Percentiles rank a stretch among this genome's conserved stretches.
phyloP scores from a whole-genome alignment of 768 basidiomycete species.

The Termitomyces sp. region DNA sequence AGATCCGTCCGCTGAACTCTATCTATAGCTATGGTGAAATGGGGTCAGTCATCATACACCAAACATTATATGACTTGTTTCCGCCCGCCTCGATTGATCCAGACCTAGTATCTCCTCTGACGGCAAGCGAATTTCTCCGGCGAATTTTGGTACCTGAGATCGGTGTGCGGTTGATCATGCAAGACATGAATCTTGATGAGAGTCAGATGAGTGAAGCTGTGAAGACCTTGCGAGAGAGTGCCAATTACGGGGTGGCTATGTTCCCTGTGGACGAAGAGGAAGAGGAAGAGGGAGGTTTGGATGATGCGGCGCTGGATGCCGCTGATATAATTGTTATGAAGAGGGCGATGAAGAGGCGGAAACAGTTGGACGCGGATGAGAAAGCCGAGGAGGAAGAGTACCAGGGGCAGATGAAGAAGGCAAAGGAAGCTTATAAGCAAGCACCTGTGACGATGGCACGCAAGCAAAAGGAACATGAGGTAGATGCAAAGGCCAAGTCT shows the following conservation, averaged over 20 bases:
- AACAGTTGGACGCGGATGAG: constrained; percentile 43
- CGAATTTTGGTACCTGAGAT: constrained; percentile 89
- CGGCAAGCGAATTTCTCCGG: constrained; percentile 70
- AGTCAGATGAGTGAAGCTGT: constrained; percentile 40
- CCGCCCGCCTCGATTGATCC: constrained; percentile 55
- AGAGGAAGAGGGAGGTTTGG: constrained; percentile 26
- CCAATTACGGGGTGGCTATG: constrained; percentile 80
- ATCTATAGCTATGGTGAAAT: constrained; percentile 76
- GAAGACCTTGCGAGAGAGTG: constrained; percentile 63
- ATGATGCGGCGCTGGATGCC: constrained; percentile 31
- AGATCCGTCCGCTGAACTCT: background rate
- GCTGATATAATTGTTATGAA: constrained; percentile 51
- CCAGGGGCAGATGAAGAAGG: constrained; percentile 10
- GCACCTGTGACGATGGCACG: constrained; percentile 1
- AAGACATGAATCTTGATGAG: constrained; percentile 52
- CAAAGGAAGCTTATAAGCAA: constrained; percentile 9
- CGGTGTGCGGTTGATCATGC: constrained; percentile 73
- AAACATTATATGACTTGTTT: constrained; percentile 70
- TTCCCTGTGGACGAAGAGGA: constrained; percentile 67
- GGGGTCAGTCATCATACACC: constrained; percentile 76
- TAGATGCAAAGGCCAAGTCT: constrained; percentile 1
- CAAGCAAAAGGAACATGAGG: constrained; percentile 13
- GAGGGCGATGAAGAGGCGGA: constrained; percentile 43
- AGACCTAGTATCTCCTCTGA: constrained; percentile 54
- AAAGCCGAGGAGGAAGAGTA: constrained; percentile 22